Percentiles rank a stretch among this genome's conserved stretches.
phyloP scores from a whole-genome alignment of 2,329 filamentous ascomycete genomes.

The Xylariaceae sp. region DNA sequence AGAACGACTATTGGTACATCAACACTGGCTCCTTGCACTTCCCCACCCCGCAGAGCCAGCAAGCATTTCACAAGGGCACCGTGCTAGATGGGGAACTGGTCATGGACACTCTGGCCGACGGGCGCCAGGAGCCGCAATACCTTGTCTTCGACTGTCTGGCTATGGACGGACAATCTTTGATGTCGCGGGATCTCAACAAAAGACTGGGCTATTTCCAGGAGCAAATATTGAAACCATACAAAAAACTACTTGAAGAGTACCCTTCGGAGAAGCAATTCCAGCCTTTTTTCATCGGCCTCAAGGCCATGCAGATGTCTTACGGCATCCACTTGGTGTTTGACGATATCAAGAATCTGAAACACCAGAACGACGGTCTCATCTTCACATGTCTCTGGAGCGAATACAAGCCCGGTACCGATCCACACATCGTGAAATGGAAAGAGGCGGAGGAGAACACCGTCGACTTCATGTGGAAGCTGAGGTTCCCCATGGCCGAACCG shows the following conservation, averaged over 20 bases:
- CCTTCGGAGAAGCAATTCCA: slow-evolving; percentile 71
- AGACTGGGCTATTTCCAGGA: slow-evolving; percentile 84
- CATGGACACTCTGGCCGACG: slow-evolving; percentile 73
- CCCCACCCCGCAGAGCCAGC: slow-evolving; percentile 67
- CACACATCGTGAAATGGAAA: slow-evolving; percentile 97
- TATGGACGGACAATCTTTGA: slow-evolving; percentile 74
- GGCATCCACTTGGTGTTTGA: slow-evolving; percentile 91
- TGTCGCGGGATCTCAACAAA: slow-evolving; percentile 82
- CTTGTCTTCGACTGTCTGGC: slow-evolving; percentile 93
- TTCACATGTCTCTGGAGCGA: slow-evolving; percentile 91
- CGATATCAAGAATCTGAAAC: slow-evolving; percentile 78
- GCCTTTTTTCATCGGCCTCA: slow-evolving; percentile 83
- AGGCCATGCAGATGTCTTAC: slow-evolving; percentile 87
- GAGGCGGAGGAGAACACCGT: slow-evolving; percentile 93
- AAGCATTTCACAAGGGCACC: slow-evolving; percentile 75
- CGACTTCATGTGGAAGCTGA: slow-evolving; percentile 81
- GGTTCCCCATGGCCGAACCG: slow-evolving; percentile 73
- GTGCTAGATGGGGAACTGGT: slow-evolving; percentile 94
- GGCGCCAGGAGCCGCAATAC: slow-evolving; percentile 73
- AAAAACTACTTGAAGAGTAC: slow-evolving; percentile 63
- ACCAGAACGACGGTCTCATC: slow-evolving; percentile 95
- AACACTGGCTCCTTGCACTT: slow-evolving; percentile 73
- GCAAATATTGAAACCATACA: slow-evolving; percentile 73
- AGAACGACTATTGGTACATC: slow-evolving; percentile 95
- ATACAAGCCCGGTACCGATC: slow-evolving; percentile 89